phyloP scores from a whole-genome alignment of 768 basidiomycete species.

The Daedaleopsis nitida region DNA sequence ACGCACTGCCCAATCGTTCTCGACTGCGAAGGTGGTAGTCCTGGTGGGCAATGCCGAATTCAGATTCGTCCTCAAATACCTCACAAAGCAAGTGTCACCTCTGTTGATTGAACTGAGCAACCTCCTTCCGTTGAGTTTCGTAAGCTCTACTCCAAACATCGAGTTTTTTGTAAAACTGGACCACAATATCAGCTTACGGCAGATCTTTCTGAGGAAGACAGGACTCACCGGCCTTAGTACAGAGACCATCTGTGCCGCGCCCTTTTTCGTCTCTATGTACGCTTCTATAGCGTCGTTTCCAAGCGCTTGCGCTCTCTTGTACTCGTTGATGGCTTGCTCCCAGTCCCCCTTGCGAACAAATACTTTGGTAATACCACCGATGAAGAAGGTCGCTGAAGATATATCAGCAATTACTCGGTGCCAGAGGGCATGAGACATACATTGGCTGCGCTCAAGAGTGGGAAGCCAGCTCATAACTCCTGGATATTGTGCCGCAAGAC shows the following conservation, averaged over 20 bases:
- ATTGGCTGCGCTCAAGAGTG: not conserved
- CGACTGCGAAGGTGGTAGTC: conserved; percentile 34
- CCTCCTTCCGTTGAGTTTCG: not conserved
- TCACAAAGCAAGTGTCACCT: conserved; percentile 1
- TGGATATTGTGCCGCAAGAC: not conserved
- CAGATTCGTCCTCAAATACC: not conserved
- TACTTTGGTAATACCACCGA: not conserved
- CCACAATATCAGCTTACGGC: not conserved
- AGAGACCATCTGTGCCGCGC: conserved; percentile 8
- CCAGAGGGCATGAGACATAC: not conserved
- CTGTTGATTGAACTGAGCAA: not conserved
- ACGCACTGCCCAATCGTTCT: conserved; percentile 43
- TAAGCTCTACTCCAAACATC: conserved; percentile 10
- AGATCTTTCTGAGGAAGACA: not conserved
- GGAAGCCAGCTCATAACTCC: not conserved
- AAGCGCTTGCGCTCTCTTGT: conserved; percentile 21
- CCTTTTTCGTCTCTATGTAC: conserved; percentile 17
- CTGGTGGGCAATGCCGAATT: conserved; percentile 30
- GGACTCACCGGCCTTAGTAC: conserved; percentile 14
- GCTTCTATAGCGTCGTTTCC: conserved; percentile 4
- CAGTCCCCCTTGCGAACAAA: conserved; percentile 14
- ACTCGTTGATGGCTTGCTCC: conserved; percentile 23
- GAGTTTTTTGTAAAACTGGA: conserved; percentile 12
- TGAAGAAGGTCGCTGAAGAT: not conserved
- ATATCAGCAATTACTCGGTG: not conserved